A percentile compares a stretch with the other conserved stretches of the same genome.
Conservation (phyloP, 2,329 filamentous ascomycete genomes). For the Exophiala calicioides region DNA sequence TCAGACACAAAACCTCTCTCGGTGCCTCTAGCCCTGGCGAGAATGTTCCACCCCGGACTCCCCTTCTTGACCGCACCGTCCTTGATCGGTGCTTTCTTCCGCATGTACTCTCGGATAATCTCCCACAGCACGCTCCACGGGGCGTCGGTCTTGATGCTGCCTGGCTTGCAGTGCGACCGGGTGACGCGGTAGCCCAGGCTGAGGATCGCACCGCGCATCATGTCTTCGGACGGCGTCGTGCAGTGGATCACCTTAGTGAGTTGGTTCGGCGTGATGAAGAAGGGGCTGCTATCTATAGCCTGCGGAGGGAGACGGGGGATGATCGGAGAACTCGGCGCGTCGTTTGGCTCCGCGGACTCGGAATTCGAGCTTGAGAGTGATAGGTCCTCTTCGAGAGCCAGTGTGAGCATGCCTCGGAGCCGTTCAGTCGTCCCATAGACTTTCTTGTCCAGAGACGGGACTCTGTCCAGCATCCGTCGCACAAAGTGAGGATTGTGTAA, state of each 20-base stretch:
- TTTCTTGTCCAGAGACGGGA: slow-evolving; percentile 66
- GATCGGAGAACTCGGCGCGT: slow-evolving; percentile 36
- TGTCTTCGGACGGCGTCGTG: slow-evolving; percentile 73
- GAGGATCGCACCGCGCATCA: slow-evolving; percentile 76
- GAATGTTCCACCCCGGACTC: slow-evolving; percentile 71
- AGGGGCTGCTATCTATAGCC: slow-evolving; percentile 71
- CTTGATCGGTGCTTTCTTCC: slow-evolving; percentile 77
- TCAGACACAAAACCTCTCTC: slow-evolving; percentile 36
- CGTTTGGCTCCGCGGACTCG: slow-evolving; percentile 9
- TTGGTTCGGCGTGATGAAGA: slow-evolving; percentile 78
- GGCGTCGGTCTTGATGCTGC: slow-evolving; percentile 90
- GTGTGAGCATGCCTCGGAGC: slow-evolving; percentile 88
- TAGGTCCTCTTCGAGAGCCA: slow-evolving; percentile 75
- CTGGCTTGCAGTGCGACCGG: slow-evolving; percentile 83
- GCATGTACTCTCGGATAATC: slow-evolving; percentile 87
- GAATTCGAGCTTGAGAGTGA: slow-evolving; percentile 26
- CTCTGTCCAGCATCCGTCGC: slow-evolving; percentile 70
- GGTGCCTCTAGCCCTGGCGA: slow-evolving; percentile 44
- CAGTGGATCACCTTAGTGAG: slow-evolving; percentile 78
- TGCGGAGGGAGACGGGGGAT: slow-evolving; percentile 60
- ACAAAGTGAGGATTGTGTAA: slow-evolving; percentile 85
- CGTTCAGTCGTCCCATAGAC: slow-evolving; percentile 78
- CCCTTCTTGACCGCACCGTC: slow-evolving; percentile 67
- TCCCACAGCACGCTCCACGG: slow-evolving; percentile 90
- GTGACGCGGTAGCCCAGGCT: slow-evolving; percentile 79